Evolutionary conservation across 768 basidiomycete species (phyloP).

Genomic region (Nevesoporus exiguus): DNA sequence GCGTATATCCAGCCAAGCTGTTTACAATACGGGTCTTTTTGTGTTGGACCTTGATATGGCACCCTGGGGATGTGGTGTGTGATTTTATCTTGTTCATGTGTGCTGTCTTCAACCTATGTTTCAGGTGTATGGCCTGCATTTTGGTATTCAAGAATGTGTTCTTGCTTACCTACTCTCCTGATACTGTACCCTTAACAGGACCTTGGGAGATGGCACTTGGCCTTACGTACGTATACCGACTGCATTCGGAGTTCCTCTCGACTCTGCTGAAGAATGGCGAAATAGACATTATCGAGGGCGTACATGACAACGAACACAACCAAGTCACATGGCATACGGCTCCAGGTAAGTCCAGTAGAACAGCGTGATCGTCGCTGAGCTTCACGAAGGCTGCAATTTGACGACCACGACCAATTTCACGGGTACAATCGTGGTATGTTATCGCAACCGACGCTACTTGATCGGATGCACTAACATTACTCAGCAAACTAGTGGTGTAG

Average conservation of each 20-base stretch:
- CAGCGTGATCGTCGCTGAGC: background rate
- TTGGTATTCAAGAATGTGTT: slow-evolving; percentile 44
- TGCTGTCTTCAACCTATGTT: slow-evolving; percentile 2
- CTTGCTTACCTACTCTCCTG: background rate
- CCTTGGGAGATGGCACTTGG: slow-evolving; percentile 53
- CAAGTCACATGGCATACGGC: slow-evolving; percentile 81
- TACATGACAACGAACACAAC: slow-evolving; percentile 81
- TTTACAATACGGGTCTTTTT: slow-evolving; percentile 77
- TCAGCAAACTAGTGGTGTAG: slow-evolving; percentile 46
- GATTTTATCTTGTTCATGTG: background rate
- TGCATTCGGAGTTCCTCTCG: slow-evolving; percentile 1
- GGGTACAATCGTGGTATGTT: slow-evolving; percentile 58
- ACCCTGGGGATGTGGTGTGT: slow-evolving; percentile 81
- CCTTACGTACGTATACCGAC: slow-evolving; percentile 47
- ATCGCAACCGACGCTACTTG: background rate
- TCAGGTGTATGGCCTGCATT: slow-evolving; percentile 81
- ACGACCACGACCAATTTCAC: slow-evolving; percentile 55
- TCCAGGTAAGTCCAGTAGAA: slow-evolving; percentile 40
- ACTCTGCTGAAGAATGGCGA: slow-evolving; percentile 56
- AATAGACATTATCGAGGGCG: slow-evolving; percentile 82
- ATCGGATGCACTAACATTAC: slow-evolving; percentile 1
- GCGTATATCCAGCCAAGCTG: slow-evolving; percentile 62
- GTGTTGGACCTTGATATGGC: slow-evolving; percentile 80
- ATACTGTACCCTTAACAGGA: slow-evolving; percentile 23
- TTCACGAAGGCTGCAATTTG: slow-evolving; percentile 51